Conservation (phyloP, 2,329 filamentous ascomycete genomes). For the Diaporthe australafricana region DNA sequence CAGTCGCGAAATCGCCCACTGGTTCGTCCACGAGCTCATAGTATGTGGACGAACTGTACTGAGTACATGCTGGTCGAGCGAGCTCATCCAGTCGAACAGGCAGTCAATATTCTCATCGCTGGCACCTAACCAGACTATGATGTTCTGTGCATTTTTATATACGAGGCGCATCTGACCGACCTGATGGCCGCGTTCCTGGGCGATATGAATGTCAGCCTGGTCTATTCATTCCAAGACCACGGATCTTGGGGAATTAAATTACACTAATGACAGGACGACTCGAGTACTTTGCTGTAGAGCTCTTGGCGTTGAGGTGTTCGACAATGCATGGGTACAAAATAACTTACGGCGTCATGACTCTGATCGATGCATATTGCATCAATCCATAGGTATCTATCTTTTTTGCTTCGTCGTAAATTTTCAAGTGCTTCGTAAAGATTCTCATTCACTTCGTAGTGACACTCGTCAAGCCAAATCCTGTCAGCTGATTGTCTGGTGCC, state of each 20-base stretch:
- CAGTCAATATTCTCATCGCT: neutral
- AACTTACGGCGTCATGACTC: neutral
- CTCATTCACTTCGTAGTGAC: neutral
- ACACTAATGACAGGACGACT: too few species aligned
- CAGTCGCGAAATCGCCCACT: neutral
- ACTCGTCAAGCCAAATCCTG: neutral
- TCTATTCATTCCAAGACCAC: neutral
- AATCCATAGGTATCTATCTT: neutral
- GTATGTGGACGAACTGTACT: neutral
- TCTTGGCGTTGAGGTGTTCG: too few species aligned
- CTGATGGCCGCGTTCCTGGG: constrained; percentile 1
- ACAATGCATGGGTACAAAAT: too few species aligned
- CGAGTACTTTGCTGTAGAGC: too few species aligned
- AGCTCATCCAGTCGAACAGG: neutral
- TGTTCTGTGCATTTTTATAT: neutral
- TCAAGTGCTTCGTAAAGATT: neutral
- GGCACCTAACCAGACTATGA: neutral
- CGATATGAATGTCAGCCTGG: neutral
- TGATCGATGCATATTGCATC: constrained; percentile 8
- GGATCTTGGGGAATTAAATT: neutral
- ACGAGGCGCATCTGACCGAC: neutral
- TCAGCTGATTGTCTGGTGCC: neutral
- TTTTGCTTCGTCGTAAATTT: neutral
- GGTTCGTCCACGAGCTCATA: neutral
- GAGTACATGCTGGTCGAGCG: neutral